Percentiles rank a stretch among this genome's conserved stretches.
Conservation (phyloP, 169 alveolate genomes). For the Besnoitia besnoiti region DNA sequence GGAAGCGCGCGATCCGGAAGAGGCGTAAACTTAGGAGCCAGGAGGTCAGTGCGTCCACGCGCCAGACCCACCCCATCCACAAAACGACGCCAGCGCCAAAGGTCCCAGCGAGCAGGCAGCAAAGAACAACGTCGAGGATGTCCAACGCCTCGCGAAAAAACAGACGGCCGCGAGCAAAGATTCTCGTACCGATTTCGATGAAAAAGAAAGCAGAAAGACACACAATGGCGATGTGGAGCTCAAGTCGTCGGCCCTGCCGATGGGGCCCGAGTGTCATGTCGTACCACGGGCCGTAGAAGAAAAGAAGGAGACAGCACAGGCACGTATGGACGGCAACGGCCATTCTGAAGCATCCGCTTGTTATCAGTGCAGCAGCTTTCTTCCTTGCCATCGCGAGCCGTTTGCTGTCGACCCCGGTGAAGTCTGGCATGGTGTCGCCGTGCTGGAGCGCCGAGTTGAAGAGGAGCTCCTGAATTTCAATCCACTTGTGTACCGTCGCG, state of each 20-base stretch:
- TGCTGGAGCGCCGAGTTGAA: conserved; percentile 30
- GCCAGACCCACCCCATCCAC: not conserved
- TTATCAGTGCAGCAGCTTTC: conserved; percentile 5
- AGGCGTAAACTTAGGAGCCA: conserved; percentile 66
- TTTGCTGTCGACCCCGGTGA: not conserved
- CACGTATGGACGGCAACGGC: not conserved
- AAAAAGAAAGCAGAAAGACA: not conserved
- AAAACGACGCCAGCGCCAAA: not conserved
- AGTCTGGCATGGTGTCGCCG: conserved; percentile 36
- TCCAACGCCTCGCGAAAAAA: conserved; percentile 20
- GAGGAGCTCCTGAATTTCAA: conserved; percentile 55
- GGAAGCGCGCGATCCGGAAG: conserved; percentile 58
- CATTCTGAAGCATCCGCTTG: not conserved
- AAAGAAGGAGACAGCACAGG: conserved; percentile 12
- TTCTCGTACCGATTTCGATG: not conserved
- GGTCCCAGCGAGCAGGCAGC: not conserved
- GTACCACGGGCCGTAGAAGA: conserved; percentile 38
- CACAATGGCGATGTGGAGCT: conserved; percentile 1
- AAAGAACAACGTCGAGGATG: not conserved
- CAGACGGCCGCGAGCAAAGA: conserved; percentile 10
- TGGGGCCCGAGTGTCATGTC: not conserved
- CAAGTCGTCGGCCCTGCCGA: not conserved
- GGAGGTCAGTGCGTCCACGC: not conserved
- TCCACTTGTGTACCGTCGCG: conserved; percentile 68
- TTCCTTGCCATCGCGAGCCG: not conserved